phyloP scores from a whole-genome alignment of 768 basidiomycete genomes.

The Psilocybe subaeruginosa region DNA sequence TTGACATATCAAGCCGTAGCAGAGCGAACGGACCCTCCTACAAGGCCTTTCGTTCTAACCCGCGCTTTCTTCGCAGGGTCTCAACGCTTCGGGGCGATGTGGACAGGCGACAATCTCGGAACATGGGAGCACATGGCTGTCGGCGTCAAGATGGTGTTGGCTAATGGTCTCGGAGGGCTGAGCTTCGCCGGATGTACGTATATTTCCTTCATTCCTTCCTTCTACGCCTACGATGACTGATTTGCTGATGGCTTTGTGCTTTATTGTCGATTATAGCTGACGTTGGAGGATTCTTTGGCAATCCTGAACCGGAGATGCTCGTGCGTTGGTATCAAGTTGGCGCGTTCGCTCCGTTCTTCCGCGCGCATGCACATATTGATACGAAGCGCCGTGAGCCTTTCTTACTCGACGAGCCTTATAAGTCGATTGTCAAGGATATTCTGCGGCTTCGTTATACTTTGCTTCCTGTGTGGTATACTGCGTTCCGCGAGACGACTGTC shows the following conservation, averaged over 20 bases:
- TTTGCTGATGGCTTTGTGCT: conserved; percentile 3
- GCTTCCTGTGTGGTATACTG: conserved; percentile 97
- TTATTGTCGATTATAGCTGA: conserved; percentile 62
- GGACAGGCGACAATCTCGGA: conserved; percentile 98
- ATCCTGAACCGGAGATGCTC: conserved; percentile 93
- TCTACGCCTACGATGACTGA: too few relatives aligned
- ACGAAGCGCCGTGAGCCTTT: conserved; percentile 97
- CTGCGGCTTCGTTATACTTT: conserved; percentile 84
- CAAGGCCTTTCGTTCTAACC: conserved; percentile 94
- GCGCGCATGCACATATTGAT: conserved; percentile 97
- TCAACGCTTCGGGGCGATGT: conserved; percentile 95
- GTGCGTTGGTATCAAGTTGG: conserved; percentile 98
- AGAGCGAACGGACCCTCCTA: conserved; percentile 71
- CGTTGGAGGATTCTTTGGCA: conserved; percentile 98
- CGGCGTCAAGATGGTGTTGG: conserved; percentile 90
- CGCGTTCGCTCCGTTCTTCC: conserved; percentile 95
- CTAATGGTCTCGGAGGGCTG: conserved; percentile 89
- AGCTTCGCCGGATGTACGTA: conserved; percentile 86
- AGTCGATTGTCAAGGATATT: conserved; percentile 76
- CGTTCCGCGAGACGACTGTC: conserved; percentile 86
- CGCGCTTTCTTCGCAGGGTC: conserved; percentile 95
- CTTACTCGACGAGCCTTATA: conserved; percentile 88
- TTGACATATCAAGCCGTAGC: conserved; percentile 80
- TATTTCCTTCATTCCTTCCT: conserved; percentile 7
- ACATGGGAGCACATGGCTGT: conserved; percentile 98